Evolutionary conservation across 768 basidiomycete species (phyloP).

Genomic region (Kwoniella bestiolae): DNA sequence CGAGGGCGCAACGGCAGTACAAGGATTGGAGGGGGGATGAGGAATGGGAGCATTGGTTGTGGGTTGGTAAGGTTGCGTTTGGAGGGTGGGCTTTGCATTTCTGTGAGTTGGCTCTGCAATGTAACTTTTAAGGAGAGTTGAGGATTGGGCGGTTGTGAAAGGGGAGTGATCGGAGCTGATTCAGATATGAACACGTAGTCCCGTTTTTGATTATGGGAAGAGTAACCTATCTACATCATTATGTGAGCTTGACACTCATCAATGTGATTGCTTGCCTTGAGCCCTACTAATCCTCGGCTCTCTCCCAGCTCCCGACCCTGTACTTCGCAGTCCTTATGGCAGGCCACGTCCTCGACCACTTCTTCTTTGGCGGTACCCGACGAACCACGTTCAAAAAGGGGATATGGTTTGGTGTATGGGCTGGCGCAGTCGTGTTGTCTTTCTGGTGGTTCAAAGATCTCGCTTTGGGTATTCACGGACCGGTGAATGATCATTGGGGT

Average conservation of each 20-base stretch:
- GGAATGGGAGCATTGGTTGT: slow-evolving; percentile 93
- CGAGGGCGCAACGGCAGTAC: slow-evolving; percentile 85
- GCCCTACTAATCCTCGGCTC: too few species aligned
- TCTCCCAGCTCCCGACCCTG: slow-evolving; percentile 80
- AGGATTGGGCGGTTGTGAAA: too few species aligned
- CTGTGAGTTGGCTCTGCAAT: slow-evolving; percentile 62
- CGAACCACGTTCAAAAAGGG: slow-evolving; percentile 65
- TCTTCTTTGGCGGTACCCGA: slow-evolving; percentile 73
- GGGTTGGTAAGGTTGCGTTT: slow-evolving; percentile 87
- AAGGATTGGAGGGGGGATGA: slow-evolving; percentile 81
- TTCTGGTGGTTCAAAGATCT: slow-evolving; percentile 96
- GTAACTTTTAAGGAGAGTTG: neutral
- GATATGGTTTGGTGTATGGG: slow-evolving; percentile 70
- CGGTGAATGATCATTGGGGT: slow-evolving; percentile 77
- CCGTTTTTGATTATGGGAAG: slow-evolving; percentile 99
- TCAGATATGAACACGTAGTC: slow-evolving; percentile 61
- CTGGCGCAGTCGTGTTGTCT: slow-evolving; percentile 67
- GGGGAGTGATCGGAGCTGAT: too few species aligned
- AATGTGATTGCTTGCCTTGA: neutral
- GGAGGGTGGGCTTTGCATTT: slow-evolving; percentile 92
- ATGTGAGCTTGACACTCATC: slow-evolving; percentile 65
- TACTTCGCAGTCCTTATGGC: slow-evolving; percentile 94
- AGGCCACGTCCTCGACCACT: slow-evolving; percentile 88
- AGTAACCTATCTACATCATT: slow-evolving; percentile 90
- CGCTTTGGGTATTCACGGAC: slow-evolving; percentile 90